phyloP scores from a whole-genome alignment of 108 stramenopile species.

The Fragilaria radians region DNA sequence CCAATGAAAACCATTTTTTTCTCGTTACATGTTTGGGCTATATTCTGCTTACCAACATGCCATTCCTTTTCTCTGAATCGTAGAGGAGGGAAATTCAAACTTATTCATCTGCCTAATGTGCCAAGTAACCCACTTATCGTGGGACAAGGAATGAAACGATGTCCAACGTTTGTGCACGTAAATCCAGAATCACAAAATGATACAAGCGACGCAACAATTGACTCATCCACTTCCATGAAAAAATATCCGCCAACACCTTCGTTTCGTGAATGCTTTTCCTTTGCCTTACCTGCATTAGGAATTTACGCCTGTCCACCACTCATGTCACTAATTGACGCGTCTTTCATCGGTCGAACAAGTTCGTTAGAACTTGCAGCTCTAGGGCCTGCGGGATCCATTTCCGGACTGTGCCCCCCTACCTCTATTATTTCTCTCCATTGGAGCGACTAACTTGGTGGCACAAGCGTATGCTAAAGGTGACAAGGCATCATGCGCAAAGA shows the following conservation, averaged over 20 bases:
- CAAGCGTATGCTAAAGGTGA: constrained; percentile 8
- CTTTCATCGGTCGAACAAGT: not conserved
- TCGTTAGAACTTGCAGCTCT: constrained; percentile 63
- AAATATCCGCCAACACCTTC: not conserved
- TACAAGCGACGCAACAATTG: not conserved
- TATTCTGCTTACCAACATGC: too few species aligned
- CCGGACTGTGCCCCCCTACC: constrained; percentile 43
- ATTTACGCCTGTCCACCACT: constrained; percentile 79
- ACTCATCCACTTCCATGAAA: not conserved
- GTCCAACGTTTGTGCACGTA: too few species aligned
- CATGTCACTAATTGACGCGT: constrained; percentile 75
- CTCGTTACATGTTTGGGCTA: too few species aligned
- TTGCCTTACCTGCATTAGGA: constrained; percentile 79
- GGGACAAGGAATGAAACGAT: too few species aligned
- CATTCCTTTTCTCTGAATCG: too few species aligned
- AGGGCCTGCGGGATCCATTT: constrained; percentile 71
- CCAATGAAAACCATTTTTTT: too few species aligned
- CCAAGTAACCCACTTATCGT: too few species aligned
- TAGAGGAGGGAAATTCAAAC: too few species aligned
- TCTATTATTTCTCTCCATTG: constrained; percentile 32
- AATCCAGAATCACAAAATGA: too few species aligned
- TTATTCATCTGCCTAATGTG: too few species aligned
- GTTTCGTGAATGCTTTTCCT: constrained; percentile 11
- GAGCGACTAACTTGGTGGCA: constrained; percentile 26
- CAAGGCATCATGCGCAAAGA: not conserved